Evolutionary conservation across 495 filamentous ascomycete species (phyloP), one percentile per base, ranked within the genome.

Genomic region (Neurospora sp.): DNA sequence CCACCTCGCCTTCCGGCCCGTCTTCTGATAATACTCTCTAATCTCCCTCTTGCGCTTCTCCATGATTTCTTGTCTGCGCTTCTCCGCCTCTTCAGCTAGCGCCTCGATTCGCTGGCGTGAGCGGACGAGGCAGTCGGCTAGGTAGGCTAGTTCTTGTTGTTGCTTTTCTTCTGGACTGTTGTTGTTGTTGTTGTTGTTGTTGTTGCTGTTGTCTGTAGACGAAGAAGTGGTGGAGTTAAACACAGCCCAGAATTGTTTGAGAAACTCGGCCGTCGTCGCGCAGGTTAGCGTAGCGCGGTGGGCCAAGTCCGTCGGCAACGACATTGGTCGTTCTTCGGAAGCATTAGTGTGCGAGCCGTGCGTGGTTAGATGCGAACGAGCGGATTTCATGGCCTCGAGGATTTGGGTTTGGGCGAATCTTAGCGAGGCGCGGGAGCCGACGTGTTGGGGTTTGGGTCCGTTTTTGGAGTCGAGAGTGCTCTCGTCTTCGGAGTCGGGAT

Each of bases 211-310:
- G 59, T 72, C 70, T 39, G 10, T 16, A 16, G 22, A 2, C 2
- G 4, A 1, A 78, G 96, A 91, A 3, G 93, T 93, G 0, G 94
- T 93, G 0, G 94, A 97, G 9, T 95, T 83, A 77, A 96, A 98
- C 5, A 92, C 88, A 42, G 88, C 84, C 94, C 94, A 98, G 84
- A 98, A 99, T 78, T 98, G 94, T 74, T 92, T 91, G n/a, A 99
- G 83, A 77, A 98, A 98, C 75, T 98, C 96, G 9, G 90, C 92
- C 1, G 94, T 93, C 0, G 96, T 98, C 48, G 94, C 93, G 78
- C 98, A 94, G 20, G 94, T 97, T 31, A 97, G 86, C 37, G 87
- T 89, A 46, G 97, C 86, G 5, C 90, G 88, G 71, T 96, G 91
- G 48, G 93, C 91, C 5, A 94, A 83, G 0, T 83, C 80, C 0